Evolutionary conservation across 805 yeast species (phyloP), one percentile per base, ranked within the genome.

Genomic region (Debaryomyces prosopidis): DNA sequence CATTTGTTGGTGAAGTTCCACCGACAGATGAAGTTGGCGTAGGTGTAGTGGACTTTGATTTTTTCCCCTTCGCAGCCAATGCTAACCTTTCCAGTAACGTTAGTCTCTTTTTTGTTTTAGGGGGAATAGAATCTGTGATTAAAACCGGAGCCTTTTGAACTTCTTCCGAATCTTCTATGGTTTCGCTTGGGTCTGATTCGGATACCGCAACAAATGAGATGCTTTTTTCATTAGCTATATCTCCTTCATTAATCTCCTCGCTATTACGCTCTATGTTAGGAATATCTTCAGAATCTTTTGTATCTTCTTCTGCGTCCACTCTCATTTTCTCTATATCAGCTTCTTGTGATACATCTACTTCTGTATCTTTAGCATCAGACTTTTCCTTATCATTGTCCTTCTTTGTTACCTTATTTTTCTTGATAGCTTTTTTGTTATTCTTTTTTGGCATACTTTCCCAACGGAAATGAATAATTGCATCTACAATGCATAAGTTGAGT

Each of bases 41-140:
- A 14, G 34, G 39, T 8, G 39, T 14, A 5, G 49, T 23, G 16
- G 42, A 32, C 8, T 37, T 40, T 20, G 26, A 51, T 45, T 40
- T 55, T 37, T 64, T 69, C 11, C 71, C 71, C 46, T 79, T 75
- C 5, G 96, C 89, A 1, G 97, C 97, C 49, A 82, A 65, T 1
- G 94, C 95, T 42, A 91, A 72, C 49, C 97, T 74, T 57, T 91
- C 96, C 57, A 89, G 95, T 53, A 92, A 71, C 0, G 96, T 83
- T 15, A 88, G 67, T 50, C 91, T 73, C 60, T 85, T 85, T 52
- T 73, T 75, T 26, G 73, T 16, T 26, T 38, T 38, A 8, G 31
- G 39, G 3, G 42, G 42, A 37, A 36, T 20, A 7, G 26, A 7
- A 23, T 23, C 26, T 7, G 26, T 23, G 26, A 10, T 23, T 23